Conservation (phyloP, 208 protist genomes). For the Trypanosoma platydactyli region DNA sequence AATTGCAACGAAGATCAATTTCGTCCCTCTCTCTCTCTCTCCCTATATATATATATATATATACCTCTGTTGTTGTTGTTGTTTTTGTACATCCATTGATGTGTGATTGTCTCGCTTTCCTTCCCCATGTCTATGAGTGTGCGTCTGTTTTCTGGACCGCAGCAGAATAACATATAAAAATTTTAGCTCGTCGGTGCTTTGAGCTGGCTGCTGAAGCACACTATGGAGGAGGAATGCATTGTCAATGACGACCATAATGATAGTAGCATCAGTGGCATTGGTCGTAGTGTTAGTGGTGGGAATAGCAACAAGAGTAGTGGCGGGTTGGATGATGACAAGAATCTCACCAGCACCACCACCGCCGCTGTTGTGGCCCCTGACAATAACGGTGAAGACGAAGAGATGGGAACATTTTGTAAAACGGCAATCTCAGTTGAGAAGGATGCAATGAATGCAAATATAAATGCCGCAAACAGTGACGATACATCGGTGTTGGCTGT, state of each 20-base stretch:
- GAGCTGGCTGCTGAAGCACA: too few relatives aligned
- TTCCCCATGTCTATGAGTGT: conserved; percentile 1
- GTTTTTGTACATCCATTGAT: too few relatives aligned
- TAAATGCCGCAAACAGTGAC: not conserved
- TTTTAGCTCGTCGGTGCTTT: too few relatives aligned
- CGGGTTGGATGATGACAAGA: not conserved
- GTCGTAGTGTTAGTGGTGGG: too few relatives aligned
- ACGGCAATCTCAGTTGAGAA: not conserved
- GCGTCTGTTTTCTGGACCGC: not conserved
- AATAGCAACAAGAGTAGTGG: not conserved
- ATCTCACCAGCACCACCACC: not conserved
- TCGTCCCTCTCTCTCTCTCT: too few relatives aligned
- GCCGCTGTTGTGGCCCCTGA: conserved; percentile 2
- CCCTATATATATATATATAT: conserved; percentile 13
- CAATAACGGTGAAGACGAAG: conserved; percentile 10
- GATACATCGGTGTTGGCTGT: not conserved
- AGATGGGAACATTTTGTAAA: conserved; percentile 5
- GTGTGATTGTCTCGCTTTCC: too few relatives aligned
- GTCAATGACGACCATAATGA: too few relatives aligned
- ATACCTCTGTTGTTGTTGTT: conserved; percentile 6
- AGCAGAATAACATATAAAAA: too few relatives aligned
- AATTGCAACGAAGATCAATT: too few relatives aligned
- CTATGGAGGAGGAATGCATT: too few relatives aligned
- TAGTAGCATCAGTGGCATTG: too few relatives aligned
- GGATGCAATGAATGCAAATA: too few relatives aligned